Evolutionary conservation across 2,329 filamentous ascomycete species (phyloP), one percentile per base, ranked within the genome.

Genomic region (Penicillium sp.): DNA sequence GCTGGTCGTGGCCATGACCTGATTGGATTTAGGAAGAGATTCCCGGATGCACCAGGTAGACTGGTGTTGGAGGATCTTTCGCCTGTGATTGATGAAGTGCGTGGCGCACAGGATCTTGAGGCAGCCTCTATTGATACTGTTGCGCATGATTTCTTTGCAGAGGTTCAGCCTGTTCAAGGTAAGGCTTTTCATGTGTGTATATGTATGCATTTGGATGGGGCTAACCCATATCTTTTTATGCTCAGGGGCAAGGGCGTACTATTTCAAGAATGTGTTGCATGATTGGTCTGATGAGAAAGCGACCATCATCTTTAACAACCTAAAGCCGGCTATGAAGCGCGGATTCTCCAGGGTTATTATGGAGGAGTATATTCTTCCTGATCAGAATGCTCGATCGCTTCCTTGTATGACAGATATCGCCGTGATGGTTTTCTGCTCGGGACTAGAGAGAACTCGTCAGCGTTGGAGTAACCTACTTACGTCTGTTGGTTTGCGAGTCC

Each of bases 11-110:
- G 77, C 3, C 74, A 77, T 58, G 71, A 77, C 56, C 50, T 77
- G 10, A 58, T 67, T 3, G 65, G 68, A 26, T 74, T 79, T 56
- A 66, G 54, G 10, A 50, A 61, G 0, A 66, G 71, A 40, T 72
- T 74, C 45, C 72, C 75, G 0, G 51, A 71, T 1, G 64, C 66
- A 0, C 69, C 73, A 0, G 79, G 79, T 4, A 69, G 69, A 10
- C 64, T 82, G 1, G 62, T 82, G 2, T 64, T 82, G 0, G 77
- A 83, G 56, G 81, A 82, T 59, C 67, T 78, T 3, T 67, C 74
- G 0, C 56, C 65, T 3, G 75, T 80, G 25, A 60, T 72, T 50
- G 61, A 69, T 40, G 57, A 65, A n/a, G 54, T 64, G n/a, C 35
- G 53, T 16, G 43, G 52, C 9, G 56, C 56, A 9, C 44, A 40